These are phyloP conservation scores for Psilocybe tampanensis DNA, from an alignment of 768 basidiomycete species.

Conservation along the genomic window DNA sequence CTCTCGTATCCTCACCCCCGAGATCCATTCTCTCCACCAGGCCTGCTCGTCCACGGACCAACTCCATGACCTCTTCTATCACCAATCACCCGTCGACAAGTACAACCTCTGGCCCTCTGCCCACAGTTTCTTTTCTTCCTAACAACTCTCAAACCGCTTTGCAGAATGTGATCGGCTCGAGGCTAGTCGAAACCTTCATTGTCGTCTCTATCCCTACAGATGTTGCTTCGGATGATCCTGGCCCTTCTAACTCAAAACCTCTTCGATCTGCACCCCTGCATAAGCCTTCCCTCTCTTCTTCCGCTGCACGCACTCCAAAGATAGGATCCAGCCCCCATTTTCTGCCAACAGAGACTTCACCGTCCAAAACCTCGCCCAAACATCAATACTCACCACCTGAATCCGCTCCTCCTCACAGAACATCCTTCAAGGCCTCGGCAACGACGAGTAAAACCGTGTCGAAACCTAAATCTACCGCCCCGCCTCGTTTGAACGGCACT, in stretches of 20 bases:
- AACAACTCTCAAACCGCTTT: conserved; percentile 70
- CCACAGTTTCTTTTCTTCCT: conserved; percentile 33
- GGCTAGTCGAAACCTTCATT: conserved; percentile 79
- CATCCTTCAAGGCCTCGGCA: conserved; percentile 8
- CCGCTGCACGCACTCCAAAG: conserved; percentile 2
- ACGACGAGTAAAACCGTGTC: background rate
- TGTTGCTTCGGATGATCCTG: conserved; percentile 5
- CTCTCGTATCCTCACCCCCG: conserved; percentile 15
- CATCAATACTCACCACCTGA: conserved; percentile 3
- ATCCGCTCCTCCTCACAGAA: conserved; percentile 16
- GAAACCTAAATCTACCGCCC: background rate
- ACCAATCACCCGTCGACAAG: conserved; percentile 27
- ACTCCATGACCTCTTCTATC: conserved; percentile 53
- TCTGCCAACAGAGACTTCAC: conserved; percentile 1
- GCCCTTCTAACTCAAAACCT: background rate
- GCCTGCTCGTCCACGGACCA: conserved; percentile 49
- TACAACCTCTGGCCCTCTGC: conserved; percentile 13
- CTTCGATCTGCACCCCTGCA: conserved; percentile 20
- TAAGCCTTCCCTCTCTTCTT: conserved; percentile 3
- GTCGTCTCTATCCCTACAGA: conserved; percentile 47
- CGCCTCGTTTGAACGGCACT: background rate
- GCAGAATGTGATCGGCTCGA: conserved; percentile 71
- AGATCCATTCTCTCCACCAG: conserved; percentile 35
- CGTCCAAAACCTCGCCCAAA: conserved; percentile 2
- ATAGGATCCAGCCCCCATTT: background rate